Base-by-base conservation (phyloP, 345 rosid species). In the Citrus reticulata region DNA sequence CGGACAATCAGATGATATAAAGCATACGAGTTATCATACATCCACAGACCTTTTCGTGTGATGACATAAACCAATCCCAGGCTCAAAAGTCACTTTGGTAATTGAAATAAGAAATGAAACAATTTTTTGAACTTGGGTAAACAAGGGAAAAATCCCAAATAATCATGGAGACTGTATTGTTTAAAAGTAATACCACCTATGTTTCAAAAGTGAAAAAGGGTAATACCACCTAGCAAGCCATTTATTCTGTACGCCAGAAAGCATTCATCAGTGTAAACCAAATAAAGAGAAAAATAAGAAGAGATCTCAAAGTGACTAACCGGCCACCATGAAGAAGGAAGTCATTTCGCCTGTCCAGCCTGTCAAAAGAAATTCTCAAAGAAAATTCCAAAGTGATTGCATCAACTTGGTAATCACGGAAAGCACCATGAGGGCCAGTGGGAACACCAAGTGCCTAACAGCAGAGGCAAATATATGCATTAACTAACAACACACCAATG, bases 341-440 rank as follows among this genome's bases (percentile, higher is more conserved):
- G 75, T 94, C 97, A 75, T 87, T 89, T 55, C 74, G 92, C 77
- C 85, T 81, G 81, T 83, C 89, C 81, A 83, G 84, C 77, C 46
- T 87, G 61, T 75, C 80, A 20, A 82, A 84, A 78, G 87, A 82
- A 86, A 74, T 81, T 84, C 85, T 84, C 46, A 92, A 93, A 27
- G 90, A 91, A 82, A 96, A 85, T 84, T 94, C 93, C 83, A 96
- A 88, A 77, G 99, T 96, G 74, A 96, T 83, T 76, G 97, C 97
- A 89, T 94, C 98, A 68, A 96, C 89, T 90, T 94, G 98, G 83
- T 90, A 94, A 79, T 94, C 95, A 39, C 97, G 98, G 84, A 96
- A 96, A 68, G 97, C 97, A 78, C 98, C 99, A 84, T 94, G 99
- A 14, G 97, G 88, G 77, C 97, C 98, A 54, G 97, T 96, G 65